Base-by-base conservation (phyloP, 129 eudicot genomes). In the Sambucus nigra region DNA sequence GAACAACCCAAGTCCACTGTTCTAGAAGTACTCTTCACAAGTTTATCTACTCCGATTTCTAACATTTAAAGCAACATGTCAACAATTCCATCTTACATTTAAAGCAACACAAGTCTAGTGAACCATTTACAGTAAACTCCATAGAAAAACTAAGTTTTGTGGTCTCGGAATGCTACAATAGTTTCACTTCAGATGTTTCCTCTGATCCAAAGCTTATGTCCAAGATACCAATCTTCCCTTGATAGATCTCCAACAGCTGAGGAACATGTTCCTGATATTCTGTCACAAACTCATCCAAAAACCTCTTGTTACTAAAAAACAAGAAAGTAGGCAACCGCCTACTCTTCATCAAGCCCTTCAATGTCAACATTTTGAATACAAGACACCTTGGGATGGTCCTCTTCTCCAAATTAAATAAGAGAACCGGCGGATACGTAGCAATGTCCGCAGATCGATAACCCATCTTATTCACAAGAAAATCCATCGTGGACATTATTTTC, bases 321-420 rank as follows among this genome's bases (percentile, higher is more conserved):
- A 68, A 16, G 12, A 53, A 22, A 10, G 38, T 2, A 1, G 0
- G 0, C 23, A 59, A 45, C 5, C 45, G 44, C 23, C 2, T 3
- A 38, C 48, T 26, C 11, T 66, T 50, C 1, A 46, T 31, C 57
- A 66, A 47, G 7, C 58, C 64, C 12, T 25, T 55, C 27, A 50
- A 25, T n/a, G 1, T 0, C 38, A 56, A 46, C 7, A 33, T 56
- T 10, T 57, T 52, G 26, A 47, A 22, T 15, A 66, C 64, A 11
- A 26, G 57, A 31, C 64, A 23, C 27, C 71, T 48, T 8, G 65
- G 71, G 7, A 66, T 47, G 15, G 57, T 47, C 71, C 71, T 66
- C 41, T 66, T 56, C 64, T 66, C 50, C 64, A 66, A 23, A 25
- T 41, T 66, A 40, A 46, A 33, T 8, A 35, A 14, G 25, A 66